Conservation (phyloP, 306 rosid species). For the Fragaria vesca region DNA sequence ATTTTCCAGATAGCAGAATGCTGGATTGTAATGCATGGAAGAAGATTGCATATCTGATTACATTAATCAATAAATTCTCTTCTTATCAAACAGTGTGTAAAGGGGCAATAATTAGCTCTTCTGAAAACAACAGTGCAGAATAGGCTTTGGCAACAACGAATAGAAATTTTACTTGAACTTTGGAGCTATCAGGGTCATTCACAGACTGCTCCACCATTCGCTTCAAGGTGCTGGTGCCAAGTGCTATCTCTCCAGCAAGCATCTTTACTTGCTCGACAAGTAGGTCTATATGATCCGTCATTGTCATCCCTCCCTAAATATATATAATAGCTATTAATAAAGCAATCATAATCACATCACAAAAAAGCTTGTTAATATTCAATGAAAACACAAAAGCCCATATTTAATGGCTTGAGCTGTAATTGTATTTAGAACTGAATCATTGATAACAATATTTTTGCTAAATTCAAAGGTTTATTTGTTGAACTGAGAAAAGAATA, state of each 20-base stretch:
- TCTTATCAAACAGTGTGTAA: slow-evolving; percentile 1
- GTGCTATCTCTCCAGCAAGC: slow-evolving; percentile 98
- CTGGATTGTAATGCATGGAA: neutral
- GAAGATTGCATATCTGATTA: neutral
- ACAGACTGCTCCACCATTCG: slow-evolving; percentile 90
- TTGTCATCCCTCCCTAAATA: slow-evolving; percentile 79
- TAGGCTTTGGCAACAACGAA: slow-evolving; percentile 1
- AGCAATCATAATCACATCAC: slow-evolving; percentile 20
- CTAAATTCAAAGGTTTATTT: neutral
- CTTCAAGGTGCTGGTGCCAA: slow-evolving; percentile 93
- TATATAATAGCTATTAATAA: neutral
- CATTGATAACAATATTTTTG: neutral
- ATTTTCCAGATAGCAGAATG: neutral
- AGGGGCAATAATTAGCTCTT: neutral
- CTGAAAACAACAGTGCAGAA: slow-evolving; percentile 9
- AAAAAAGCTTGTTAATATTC: neutral
- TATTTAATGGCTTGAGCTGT: no score
- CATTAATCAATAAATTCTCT: neutral
- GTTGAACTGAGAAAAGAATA: slow-evolving; percentile 17
- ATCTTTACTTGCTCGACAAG: slow-evolving; percentile 97
- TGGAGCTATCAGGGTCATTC: slow-evolving; percentile 74
- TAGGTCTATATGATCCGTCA: slow-evolving; percentile 94
- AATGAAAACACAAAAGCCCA: neutral
- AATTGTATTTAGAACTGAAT: neutral
- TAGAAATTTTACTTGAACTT: slow-evolving; percentile 59